phyloP scores from a whole-genome alignment of 2,329 filamentous ascomycete species.

The Amauroascus verrucosus region DNA sequence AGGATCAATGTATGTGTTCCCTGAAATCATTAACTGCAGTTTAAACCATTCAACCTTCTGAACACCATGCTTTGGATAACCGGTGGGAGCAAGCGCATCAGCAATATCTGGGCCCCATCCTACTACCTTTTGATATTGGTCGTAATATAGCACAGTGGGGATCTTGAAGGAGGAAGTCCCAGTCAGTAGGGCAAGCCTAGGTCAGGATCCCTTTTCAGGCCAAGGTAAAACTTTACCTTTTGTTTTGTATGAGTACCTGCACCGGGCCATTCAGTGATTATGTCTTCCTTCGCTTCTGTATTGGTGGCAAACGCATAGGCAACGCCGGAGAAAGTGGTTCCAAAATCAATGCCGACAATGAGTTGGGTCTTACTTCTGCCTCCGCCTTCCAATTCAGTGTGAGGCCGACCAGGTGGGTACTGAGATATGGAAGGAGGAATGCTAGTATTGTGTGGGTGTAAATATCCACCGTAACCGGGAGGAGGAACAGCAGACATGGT shows the following conservation, averaged over 20 bases:
- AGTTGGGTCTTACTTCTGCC: constrained; percentile 89
- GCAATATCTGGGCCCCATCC: constrained; percentile 98
- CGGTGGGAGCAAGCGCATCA: constrained; percentile 88
- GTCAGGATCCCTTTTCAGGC: neutral
- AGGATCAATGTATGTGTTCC: constrained; percentile 97
- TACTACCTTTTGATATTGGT: constrained; percentile 99
- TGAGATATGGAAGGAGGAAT: constrained; percentile 21
- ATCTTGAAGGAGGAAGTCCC: constrained; percentile 51
- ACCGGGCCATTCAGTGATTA: constrained; percentile 97
- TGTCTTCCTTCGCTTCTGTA: constrained; percentile 94
- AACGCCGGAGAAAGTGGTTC: constrained; percentile 95
- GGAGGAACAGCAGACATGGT: constrained; percentile 30
- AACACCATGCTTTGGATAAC: constrained; percentile 93
- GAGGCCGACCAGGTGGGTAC: constrained; percentile 11
- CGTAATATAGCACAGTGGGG: constrained; percentile 97
- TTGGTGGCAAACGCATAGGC: constrained; percentile 90
- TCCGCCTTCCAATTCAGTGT: constrained; percentile 68
- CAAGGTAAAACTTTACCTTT: constrained; percentile 56
- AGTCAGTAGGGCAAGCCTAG: neutral
- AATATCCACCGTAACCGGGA: constrained; percentile 38
- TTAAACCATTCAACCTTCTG: constrained; percentile 99
- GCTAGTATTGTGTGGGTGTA: constrained; percentile 20
- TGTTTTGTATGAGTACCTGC: constrained; percentile 97
- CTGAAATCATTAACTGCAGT: constrained; percentile 94
- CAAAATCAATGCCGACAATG: constrained; percentile 98